Evolutionary conservation across 768 basidiomycete genomes (phyloP).

Genomic region (Suillus spraguei): DNA sequence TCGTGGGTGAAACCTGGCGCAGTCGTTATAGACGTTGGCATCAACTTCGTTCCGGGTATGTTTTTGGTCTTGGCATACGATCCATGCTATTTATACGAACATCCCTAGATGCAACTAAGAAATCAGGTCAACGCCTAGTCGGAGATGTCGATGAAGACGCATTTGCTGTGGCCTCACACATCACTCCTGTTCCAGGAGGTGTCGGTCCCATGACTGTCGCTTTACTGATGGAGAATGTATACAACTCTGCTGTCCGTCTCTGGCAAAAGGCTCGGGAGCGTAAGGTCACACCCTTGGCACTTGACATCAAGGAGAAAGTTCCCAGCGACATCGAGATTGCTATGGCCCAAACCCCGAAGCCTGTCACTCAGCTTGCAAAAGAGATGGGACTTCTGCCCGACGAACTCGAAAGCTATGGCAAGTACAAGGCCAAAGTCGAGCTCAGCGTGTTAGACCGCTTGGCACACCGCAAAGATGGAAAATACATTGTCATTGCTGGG

Average conservation of each 20-base stretch:
- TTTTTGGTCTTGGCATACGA: constrained; percentile 7
- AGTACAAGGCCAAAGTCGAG: constrained; percentile 97
- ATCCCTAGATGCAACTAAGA: constrained; percentile 77
- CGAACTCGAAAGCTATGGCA: constrained; percentile 93
- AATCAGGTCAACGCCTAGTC: constrained; percentile 93
- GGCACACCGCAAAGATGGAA: constrained; percentile 84
- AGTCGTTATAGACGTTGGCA: constrained; percentile 97
- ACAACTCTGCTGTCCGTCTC: constrained; percentile 78
- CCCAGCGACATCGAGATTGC: constrained; percentile 98
- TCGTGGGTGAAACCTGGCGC: constrained; percentile 96
- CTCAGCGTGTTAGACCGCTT: constrained; percentile 85
- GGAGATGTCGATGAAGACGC: constrained; percentile 91
- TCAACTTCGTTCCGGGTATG: constrained; percentile 90
- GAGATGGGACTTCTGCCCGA: constrained; percentile 87
- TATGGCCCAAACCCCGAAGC: constrained; percentile 92
- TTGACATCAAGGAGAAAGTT: constrained; percentile 82
- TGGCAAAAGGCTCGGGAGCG: constrained; percentile 70
- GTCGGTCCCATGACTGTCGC: constrained; percentile 99
- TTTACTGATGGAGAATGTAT: constrained; percentile 94
- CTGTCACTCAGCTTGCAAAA: constrained; percentile 75
- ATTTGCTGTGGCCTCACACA: constrained; percentile 77
- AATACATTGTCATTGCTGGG: constrained; percentile 97
- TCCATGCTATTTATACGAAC: neutral
- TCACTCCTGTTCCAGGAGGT: constrained; percentile 98
- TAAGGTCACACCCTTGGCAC: constrained; percentile 75